Evolutionary conservation across 2,329 filamentous ascomycete genomes (phyloP), one percentile per base, ranked within the genome.

Genomic region (Colletotrichum sojae): DNA sequence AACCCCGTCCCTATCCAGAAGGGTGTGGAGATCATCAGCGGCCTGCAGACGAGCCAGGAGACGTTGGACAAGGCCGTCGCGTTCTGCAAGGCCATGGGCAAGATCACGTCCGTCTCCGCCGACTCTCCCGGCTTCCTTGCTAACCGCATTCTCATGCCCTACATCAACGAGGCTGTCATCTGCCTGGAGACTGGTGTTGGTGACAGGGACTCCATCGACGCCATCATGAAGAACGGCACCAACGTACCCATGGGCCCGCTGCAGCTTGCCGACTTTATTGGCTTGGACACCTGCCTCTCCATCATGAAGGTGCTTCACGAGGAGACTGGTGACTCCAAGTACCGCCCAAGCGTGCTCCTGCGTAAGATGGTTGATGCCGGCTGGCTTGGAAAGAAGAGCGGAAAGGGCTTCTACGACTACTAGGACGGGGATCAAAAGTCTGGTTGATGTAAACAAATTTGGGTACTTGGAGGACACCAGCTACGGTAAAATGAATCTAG

Each of bases 171-270:
- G 83, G 96, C 97, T 9, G 87, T 99, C 74, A 95, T 97, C 72
- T 99, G 96, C 81, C 86, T 99, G 15, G 96, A 99, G 83, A 98
- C 96, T 0, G 93, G 94, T 3, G 90, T 99, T 0, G 96, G 96
- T 18, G 88, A 89, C 72, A 92, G 93, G 74, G 95, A 98, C 77
- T 93, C 95, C 72, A 99, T 99, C 73, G 96, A 99, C 78, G 91
- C 88, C 73, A 99, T 99, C 76, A 99, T 99, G 96, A 98, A 97
- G 88, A 98, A 98, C 75, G 96, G 96, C 54, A 99, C 96, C 22
- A 97, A 97, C 78, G 96, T 99, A 48, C 96, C 96, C 25, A 99
- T 99, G 96, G 96, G 96, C 0, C 96, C 96, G 10, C 85, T 99
- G 73, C 91, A 94, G 76, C 83, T 99, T 75, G 96, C 96, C 2